Conservation (phyloP, 2,329 filamentous ascomycete species). For the Pyrenophora graminea region DNA sequence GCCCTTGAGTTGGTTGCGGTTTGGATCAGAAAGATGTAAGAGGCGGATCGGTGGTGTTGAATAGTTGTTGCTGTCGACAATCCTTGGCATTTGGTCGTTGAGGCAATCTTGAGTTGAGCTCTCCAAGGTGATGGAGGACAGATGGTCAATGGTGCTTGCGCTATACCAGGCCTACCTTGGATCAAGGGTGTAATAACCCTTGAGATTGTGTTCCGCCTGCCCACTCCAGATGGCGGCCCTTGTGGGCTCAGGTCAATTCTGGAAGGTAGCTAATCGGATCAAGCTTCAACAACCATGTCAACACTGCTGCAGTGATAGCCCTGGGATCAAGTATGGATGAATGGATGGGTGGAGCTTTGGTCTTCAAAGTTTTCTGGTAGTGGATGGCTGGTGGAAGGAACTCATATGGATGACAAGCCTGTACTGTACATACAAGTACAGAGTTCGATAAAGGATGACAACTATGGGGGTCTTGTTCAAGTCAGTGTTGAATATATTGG, state of each 20-base stretch:
- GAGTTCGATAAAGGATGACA: neutral
- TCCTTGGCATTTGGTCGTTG: neutral
- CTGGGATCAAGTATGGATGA: neutral
- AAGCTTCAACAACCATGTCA: neutral
- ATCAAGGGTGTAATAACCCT: neutral
- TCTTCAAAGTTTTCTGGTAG: neutral
- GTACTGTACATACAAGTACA: neutral
- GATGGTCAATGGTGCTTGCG: conserved; percentile 10
- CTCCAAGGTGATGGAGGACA: conserved; percentile 16
- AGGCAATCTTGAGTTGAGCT: neutral
- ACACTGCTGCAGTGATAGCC: neutral
- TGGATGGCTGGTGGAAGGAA: neutral
- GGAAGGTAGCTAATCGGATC: neutral
- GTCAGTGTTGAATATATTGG: no score
- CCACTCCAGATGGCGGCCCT: neutral
- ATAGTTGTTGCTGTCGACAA: neutral
- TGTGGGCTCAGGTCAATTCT: conserved; percentile 1
- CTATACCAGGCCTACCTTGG: conserved; percentile 13
- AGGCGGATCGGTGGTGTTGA: conserved; percentile 4
- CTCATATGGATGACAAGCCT: neutral
- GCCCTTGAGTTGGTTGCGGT: conserved; percentile 7
- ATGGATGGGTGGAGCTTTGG: neutral
- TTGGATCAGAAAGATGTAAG: conserved; percentile 8
- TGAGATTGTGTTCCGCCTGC: neutral
- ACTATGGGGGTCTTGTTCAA: no score